Evolutionary conservation across 192 early-diverging fungal genomes (phyloP).

Genomic region (Phlyctochytrium arcticum): DNA sequence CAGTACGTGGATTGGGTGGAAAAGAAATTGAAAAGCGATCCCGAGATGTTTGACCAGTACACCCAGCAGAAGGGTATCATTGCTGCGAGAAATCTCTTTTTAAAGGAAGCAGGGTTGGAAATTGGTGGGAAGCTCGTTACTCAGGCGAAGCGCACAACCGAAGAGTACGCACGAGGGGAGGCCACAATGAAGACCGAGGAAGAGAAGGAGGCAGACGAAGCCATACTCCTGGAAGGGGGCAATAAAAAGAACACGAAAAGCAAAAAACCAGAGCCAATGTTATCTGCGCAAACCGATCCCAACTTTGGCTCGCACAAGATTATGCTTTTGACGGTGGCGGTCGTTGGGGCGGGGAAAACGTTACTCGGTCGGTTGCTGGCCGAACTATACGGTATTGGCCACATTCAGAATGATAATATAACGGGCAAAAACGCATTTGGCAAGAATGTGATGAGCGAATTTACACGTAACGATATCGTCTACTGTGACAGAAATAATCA

Average conservation of each 20-base stretch:
- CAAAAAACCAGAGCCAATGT: background rate
- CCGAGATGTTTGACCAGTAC: constrained; percentile 63
- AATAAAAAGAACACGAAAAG: constrained; percentile 6
- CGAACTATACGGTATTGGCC: constrained; percentile 45
- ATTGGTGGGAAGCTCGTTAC: constrained; percentile 18
- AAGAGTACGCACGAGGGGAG: constrained; percentile 26
- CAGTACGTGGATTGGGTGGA: constrained; percentile 75
- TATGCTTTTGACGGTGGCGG: constrained; percentile 69
- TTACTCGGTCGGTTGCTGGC: constrained; percentile 31
- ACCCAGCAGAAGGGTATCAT: constrained; percentile 78
- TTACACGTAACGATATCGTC: constrained; percentile 60
- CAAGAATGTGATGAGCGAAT: constrained; percentile 46
- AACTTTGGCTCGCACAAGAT: constrained; percentile 23
- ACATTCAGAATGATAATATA: constrained; percentile 82
- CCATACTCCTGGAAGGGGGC: background rate
- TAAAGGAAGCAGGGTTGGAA: constrained; percentile 27
- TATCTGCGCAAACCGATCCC: background rate
- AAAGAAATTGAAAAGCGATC: constrained; percentile 51
- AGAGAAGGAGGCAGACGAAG: constrained; percentile 12
- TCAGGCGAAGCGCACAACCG: constrained; percentile 20
- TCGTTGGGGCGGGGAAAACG: constrained; percentile 73
- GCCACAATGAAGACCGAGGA: constrained; percentile 16
- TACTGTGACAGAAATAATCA: constrained; percentile 83
- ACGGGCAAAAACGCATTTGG: constrained; percentile 58
- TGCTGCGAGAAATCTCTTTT: constrained; percentile 69